A percentile compares a stretch with the other conserved stretches of the same genome.
These are phyloP conservation scores for Fusarium veterinarium DNA, from an alignment of 2,329 filamentous ascomycete genomes.

Conservation along the genomic window DNA sequence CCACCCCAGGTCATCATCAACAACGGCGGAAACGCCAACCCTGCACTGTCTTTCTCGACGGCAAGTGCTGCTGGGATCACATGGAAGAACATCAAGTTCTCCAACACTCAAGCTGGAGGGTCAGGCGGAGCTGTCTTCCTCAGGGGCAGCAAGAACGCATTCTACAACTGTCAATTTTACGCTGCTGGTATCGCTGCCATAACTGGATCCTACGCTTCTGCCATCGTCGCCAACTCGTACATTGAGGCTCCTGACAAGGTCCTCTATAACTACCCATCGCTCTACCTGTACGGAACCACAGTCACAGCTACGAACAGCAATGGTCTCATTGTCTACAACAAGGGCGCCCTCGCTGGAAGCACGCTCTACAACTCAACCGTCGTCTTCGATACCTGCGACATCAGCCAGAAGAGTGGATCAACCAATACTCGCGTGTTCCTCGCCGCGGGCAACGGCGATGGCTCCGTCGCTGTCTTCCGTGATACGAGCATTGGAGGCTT, in stretches of 20 bases:
- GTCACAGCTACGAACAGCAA: constrained; percentile 53
- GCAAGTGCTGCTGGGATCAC: constrained; percentile 7
- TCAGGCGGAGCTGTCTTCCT: constrained; percentile 18
- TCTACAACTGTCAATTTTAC: constrained; percentile 57
- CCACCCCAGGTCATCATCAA: constrained; percentile 22
- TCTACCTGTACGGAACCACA: constrained; percentile 57
- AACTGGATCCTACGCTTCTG: constrained; percentile 47
- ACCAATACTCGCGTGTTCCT: constrained; percentile 55
- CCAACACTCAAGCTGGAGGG: constrained; percentile 14
- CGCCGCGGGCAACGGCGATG: constrained; percentile 54
- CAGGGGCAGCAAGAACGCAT: constrained; percentile 31
- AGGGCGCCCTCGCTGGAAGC: constrained; percentile 46
- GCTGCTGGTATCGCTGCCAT: constrained; percentile 49
- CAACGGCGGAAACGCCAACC: constrained; percentile 8
- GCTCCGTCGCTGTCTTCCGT: constrained; percentile 55
- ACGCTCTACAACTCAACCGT: constrained; percentile 53
- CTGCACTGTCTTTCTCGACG: constrained; percentile 17
- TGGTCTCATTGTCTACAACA: constrained; percentile 51
- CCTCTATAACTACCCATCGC: constrained; percentile 53
- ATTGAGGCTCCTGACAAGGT: constrained; percentile 57
- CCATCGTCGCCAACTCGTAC: constrained; percentile 57
- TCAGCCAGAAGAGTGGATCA: constrained; percentile 46
- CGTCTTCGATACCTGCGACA: constrained; percentile 54
- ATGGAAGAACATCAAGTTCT: constrained; percentile 38
- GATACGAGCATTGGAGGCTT: constrained; percentile 53